Evolutionary conservation across 306 rosid genomes (phyloP).

Genomic region (Hippophae tibetana): DNA sequence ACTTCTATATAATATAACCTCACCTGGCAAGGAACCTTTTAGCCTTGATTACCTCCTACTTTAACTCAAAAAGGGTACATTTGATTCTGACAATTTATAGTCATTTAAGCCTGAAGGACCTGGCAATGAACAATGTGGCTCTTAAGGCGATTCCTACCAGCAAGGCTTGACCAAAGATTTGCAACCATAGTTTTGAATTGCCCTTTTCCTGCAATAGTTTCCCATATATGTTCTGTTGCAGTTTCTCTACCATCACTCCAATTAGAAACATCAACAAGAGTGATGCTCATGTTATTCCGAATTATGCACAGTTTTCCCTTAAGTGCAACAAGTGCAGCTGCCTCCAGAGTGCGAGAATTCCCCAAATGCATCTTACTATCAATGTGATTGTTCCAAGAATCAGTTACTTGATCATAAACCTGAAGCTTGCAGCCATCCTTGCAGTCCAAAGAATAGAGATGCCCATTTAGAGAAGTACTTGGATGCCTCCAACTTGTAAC

Average conservation of each 20-base stretch:
- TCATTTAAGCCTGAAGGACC: slow-evolving; percentile 63
- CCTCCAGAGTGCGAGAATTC: slow-evolving; percentile 59
- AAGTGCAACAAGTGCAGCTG: slow-evolving; percentile 65
- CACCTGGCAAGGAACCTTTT: neutral
- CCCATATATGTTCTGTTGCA: slow-evolving; percentile 62
- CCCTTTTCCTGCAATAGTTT: slow-evolving; percentile 67
- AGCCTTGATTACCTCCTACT: neutral
- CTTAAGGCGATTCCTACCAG: slow-evolving; percentile 72
- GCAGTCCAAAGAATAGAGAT: slow-evolving; percentile 72
- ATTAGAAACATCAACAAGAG: slow-evolving; percentile 62
- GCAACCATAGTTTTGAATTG: slow-evolving; percentile 70
- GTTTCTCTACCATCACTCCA: slow-evolving; percentile 35
- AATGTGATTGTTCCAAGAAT: slow-evolving; percentile 62
- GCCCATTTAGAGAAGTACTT: slow-evolving; percentile 54
- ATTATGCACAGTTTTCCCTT: slow-evolving; percentile 67
- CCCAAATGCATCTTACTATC: slow-evolving; percentile 70
- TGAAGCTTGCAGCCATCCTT: slow-evolving; percentile 72
- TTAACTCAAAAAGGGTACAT: slow-evolving; percentile 2
- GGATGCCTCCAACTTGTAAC: slow-evolving; percentile 86
- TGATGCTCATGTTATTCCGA: slow-evolving; percentile 69
- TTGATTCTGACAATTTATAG: slow-evolving; percentile 20
- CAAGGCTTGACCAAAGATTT: slow-evolving; percentile 73
- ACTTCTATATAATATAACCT: no score
- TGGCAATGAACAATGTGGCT: slow-evolving; percentile 88
- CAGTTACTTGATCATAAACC: slow-evolving; percentile 50